Base-by-base conservation (phyloP, 306 rosid species). In the Nissolia schottii region DNA sequence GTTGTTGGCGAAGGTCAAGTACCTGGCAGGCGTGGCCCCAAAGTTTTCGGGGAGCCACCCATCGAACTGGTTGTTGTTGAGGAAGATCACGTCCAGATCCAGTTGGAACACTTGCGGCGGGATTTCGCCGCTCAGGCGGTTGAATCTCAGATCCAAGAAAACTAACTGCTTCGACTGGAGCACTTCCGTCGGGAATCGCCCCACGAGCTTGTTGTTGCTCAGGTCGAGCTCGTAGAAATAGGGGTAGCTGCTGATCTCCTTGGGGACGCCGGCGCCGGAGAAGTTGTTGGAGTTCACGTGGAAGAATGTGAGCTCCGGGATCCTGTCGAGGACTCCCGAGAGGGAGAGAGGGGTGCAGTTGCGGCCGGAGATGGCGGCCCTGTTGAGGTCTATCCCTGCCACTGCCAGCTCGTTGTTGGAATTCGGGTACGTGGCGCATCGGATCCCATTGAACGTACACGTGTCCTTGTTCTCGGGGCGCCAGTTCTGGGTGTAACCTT, bases 261-360 rank as follows among this genome's bases (percentile, higher is more conserved):
- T 3, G 3, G 96, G 96, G 41, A 87, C 5, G n/a, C n/a, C n/a
- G 0, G 0, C 0, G 2, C 77, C 79, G 1, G 81, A 24, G 85
- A 87, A 90, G 24, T 74, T 72, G 83, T 93, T 93, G 73, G 96
- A 88, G 72, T 93, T 93, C 0, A 87, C 88, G 24, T 93, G 98
- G 84, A 80, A 90, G 66, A 87, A 83, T n/a, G 83, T 70, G 5
- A 87, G 4, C 10, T 93, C 96, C 0, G 10, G 27, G 7, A 93
- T 9, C 0, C 64, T 1, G 64, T 38, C 84, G 2, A 87, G 0
- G 70, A 90, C 57, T 0, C 74, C 85, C 0, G 4, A 0, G 3
- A 90, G 85, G 2, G 20, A 48, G 1, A 90, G 46, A 66, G 0
- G 11, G 9, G 7, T 0, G 0, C 34, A 3, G 2, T 46, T 10